A percentile compares a stretch with the other conserved stretches of the same genome.
Evolutionary conservation across 805 yeast species (phyloP).

Genomic region (Myxozyma monticola): DNA sequence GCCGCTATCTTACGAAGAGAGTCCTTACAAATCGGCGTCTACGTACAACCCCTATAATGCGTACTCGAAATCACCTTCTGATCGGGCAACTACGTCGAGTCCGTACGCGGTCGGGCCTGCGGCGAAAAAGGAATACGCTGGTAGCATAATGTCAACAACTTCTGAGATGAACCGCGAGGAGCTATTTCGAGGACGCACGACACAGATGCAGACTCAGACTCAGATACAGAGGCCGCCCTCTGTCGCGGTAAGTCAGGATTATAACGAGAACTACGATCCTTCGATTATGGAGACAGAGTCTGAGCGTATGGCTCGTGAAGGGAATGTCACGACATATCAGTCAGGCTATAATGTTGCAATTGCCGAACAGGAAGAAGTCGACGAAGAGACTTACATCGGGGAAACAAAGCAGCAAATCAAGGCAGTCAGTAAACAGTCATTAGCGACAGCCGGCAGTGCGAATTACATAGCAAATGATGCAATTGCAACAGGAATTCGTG

Average conservation of each 20-base stretch:
- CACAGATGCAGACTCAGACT: too few species aligned
- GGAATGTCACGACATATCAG: neutral
- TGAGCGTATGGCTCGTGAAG: constrained; percentile 4
- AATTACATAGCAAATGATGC: constrained; percentile 3
- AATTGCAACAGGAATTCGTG: constrained; percentile 1
- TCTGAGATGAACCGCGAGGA: neutral
- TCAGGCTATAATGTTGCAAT: neutral
- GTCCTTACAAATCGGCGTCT: too few species aligned
- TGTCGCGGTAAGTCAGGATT: too few species aligned
- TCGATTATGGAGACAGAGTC: constrained; percentile 23
- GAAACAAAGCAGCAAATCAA: constrained; percentile 7
- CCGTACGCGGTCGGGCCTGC: too few species aligned
- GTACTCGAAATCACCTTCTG: too few species aligned
- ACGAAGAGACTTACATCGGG: constrained; percentile 2
- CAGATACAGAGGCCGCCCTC: too few species aligned
- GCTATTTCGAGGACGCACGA: neutral
- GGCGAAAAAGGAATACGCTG: too few species aligned
- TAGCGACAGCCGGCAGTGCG: neutral
- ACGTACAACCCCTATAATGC: too few species aligned
- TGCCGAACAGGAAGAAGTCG: neutral
- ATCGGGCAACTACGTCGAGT: too few species aligned
- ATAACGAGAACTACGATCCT: constrained; percentile 12
- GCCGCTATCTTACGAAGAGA: too few species aligned
- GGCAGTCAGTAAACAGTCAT: neutral
- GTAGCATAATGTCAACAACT: neutral